Conservation (phyloP, 306 rosid species). For the Trichosanthes cucumerina region DNA sequence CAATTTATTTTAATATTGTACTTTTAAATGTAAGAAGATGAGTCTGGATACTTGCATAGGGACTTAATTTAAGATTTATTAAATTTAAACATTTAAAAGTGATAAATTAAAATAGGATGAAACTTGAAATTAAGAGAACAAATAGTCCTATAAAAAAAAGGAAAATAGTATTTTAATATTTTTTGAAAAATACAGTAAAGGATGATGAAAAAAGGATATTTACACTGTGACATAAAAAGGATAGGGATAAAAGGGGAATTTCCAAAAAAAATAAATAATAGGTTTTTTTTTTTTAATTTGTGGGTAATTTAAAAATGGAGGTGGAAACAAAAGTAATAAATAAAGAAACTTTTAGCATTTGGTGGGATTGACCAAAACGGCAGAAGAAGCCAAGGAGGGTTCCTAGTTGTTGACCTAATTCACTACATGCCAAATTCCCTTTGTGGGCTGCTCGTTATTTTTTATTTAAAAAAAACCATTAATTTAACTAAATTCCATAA, state of each 20-base stretch:
- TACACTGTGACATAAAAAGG: not conserved
- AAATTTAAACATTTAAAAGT: too few relatives aligned
- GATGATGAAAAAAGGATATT: not conserved
- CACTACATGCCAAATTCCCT: slow-evolving; percentile 40
- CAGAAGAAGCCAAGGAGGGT: slow-evolving; percentile 46
- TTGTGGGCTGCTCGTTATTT: slow-evolving; percentile 41
- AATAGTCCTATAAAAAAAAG: too few relatives aligned
- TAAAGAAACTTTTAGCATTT: not conserved
- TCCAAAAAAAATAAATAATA: not conserved
- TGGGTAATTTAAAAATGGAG: not conserved
- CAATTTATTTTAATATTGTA: too few relatives aligned
- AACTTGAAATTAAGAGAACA: too few relatives aligned
- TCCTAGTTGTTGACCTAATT: slow-evolving; percentile 71
- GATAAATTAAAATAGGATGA: too few relatives aligned
- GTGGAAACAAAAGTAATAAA: slow-evolving; percentile 6
- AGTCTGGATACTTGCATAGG: too few relatives aligned
- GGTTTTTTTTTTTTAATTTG: not conserved
- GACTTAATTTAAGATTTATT: too few relatives aligned
- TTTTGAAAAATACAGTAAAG: not conserved
- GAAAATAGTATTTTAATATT: too few relatives aligned
- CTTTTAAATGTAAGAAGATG: too few relatives aligned
- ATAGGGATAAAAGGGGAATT: not conserved
- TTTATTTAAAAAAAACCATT: not conserved
- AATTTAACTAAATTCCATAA: not conserved
- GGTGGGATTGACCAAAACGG: slow-evolving; percentile 37